These are phyloP conservation scores for Pezicula neosporulosa DNA, from an alignment of 2,329 filamentous ascomycete genomes.

Conservation along the genomic window DNA sequence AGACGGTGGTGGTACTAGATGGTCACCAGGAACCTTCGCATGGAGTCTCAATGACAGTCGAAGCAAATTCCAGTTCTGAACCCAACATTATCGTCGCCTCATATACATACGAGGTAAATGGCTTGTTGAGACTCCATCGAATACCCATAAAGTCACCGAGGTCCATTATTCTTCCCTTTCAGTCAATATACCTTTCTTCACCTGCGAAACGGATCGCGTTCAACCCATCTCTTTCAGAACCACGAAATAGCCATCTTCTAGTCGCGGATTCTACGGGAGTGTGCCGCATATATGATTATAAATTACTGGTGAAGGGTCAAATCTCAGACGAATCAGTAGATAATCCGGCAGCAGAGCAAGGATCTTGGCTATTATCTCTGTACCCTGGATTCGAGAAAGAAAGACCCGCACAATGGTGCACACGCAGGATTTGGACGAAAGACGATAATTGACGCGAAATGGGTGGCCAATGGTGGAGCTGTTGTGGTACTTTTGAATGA, in stretches of 20 bases:
- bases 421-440: conserved; percentile 48
- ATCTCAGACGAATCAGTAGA: conserved; percentile 49
- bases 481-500: conserved; percentile 57
- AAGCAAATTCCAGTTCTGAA: conserved; percentile 31
- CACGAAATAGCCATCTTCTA: conserved; percentile 53
- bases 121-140: conserved; percentile 56
- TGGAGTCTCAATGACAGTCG: conserved; percentile 51
- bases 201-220: conserved; percentile 56
- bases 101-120: conserved; percentile 56
- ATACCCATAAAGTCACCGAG: conserved; percentile 38
- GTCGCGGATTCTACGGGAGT: conserved; percentile 52
- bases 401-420: conserved; percentile 38
- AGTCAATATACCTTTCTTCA: conserved; percentile 54
- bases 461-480: conserved; percentile 58
- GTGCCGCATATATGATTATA: conserved; percentile 61
- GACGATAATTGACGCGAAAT: conserved; percentile 57
- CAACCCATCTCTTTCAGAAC: conserved; percentile 43
- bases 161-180: conserved; percentile 46
- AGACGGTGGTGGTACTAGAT: conserved; percentile 49
- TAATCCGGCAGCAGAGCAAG: conserved; percentile 37
- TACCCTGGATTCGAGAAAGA: conserved; percentile 36
- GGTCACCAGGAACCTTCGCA: conserved; percentile 52
- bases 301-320: conserved; percentile 45
- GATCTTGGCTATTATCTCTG: conserved; percentile 62
- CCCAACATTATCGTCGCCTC: conserved; percentile 55